Percentiles rank a stretch among this genome's conserved stretches.
These are phyloP conservation scores for Leccinellum rugosiceps DNA, from an alignment of 768 basidiomycete species.

Conservation along the genomic window DNA sequence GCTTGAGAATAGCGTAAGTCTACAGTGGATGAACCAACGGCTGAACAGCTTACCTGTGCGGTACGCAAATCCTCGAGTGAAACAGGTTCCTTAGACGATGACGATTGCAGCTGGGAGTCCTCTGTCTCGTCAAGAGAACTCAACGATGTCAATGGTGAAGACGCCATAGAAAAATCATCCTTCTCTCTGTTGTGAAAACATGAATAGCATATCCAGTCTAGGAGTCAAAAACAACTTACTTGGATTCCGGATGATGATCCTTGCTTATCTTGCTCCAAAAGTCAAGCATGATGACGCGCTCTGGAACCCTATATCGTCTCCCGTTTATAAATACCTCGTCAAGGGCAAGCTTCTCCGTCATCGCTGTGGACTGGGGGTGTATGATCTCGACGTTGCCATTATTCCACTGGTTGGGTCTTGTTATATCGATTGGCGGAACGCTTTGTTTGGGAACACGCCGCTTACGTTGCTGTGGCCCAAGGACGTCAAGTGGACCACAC, in stretches of 20 bases:
- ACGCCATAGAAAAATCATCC: constrained; percentile 48
- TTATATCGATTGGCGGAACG: constrained; percentile 67
- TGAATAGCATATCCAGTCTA: background rate
- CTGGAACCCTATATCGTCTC: constrained; percentile 89
- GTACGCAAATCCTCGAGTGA: constrained; percentile 51
- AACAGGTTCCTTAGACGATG: constrained; percentile 25
- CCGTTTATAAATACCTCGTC: constrained; percentile 89
- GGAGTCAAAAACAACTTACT: constrained; percentile 34
- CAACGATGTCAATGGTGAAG: constrained; percentile 71
- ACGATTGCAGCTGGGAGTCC: constrained; percentile 21
- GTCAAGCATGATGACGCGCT: constrained; percentile 86
- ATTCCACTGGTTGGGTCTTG: constrained; percentile 71
- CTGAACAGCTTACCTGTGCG: constrained; percentile 48
- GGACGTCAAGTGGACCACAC: background rate
- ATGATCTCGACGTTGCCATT: constrained; percentile 92
- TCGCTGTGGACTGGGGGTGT: constrained; percentile 54
- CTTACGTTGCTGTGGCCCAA: constrained; percentile 59
- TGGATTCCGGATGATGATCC: constrained; percentile 38
- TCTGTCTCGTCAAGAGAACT: constrained; percentile 68
- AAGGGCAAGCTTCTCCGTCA: constrained; percentile 50
- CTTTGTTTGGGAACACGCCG: constrained; percentile 75
- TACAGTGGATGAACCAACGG: constrained; percentile 1
- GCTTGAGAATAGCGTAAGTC: constrained; percentile 27
- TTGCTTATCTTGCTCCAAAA: constrained; percentile 85
- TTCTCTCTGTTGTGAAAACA: constrained; percentile 14